phyloP scores from a whole-genome alignment of 768 basidiomycete genomes.

The Chalciporus sphaerocephalus region DNA sequence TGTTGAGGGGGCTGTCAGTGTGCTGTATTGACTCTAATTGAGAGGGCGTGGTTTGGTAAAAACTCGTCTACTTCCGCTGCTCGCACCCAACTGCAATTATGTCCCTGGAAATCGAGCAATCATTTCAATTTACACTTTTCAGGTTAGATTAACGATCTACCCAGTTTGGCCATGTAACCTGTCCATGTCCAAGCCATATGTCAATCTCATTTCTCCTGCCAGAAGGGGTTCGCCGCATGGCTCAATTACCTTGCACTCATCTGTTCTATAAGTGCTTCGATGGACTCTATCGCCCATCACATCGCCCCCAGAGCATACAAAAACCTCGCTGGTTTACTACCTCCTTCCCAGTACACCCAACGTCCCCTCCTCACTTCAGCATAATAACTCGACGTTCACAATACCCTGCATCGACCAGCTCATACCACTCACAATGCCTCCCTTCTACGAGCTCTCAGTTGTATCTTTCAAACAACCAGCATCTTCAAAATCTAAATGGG shows the following conservation, averaged over 20 bases:
- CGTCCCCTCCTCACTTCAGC: not conserved
- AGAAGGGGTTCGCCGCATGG: conserved; percentile 22
- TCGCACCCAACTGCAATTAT: conserved; percentile 14
- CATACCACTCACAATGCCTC: conserved; percentile 22
- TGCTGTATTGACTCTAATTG: conserved; percentile 7
- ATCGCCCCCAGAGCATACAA: conserved; percentile 17
- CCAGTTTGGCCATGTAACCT: conserved; percentile 20
- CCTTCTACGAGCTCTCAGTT: conserved; percentile 32
- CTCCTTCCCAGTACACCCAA: not conserved
- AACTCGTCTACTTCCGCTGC: conserved; percentile 6
- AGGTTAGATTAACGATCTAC: conserved; percentile 28
- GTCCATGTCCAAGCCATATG: conserved; percentile 7
- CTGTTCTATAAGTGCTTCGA: conserved; percentile 9
- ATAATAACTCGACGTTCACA: not conserved
- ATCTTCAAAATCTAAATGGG: conserved; percentile 22
- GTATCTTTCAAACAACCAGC: conserved; percentile 25
- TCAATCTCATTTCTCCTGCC: conserved; percentile 18
- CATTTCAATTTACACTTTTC: conserved; percentile 34
- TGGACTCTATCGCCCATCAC: conserved; percentile 15
- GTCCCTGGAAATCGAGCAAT: conserved; percentile 24
- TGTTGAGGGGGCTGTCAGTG: not conserved
- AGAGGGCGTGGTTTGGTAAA: conserved; percentile 28
- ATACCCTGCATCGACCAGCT: not conserved
- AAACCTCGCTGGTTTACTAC: conserved; percentile 9
- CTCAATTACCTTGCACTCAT: not conserved